phyloP scores from a whole-genome alignment of 2,329 filamentous ascomycete species.

The Epichloe sp. region DNA sequence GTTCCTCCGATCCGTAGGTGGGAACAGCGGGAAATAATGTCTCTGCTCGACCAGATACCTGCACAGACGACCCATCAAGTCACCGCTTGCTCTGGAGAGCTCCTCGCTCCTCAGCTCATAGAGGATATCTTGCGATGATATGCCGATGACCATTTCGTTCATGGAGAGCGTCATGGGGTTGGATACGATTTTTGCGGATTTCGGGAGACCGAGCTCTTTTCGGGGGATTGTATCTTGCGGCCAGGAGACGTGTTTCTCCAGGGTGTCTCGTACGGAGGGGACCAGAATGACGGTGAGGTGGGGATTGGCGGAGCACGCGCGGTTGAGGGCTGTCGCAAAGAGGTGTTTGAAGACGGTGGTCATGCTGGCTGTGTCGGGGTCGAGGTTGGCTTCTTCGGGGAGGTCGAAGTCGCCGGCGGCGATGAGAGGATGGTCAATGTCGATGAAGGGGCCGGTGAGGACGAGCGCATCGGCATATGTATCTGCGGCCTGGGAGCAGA shows the following conservation, averaged over 20 bases:
- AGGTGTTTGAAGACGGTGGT: slow-evolving; percentile 71
- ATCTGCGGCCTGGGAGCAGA: slow-evolving; percentile 66
- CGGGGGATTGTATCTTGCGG: slow-evolving; percentile 49
- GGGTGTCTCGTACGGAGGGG: slow-evolving; percentile 70
- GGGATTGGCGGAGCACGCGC: slow-evolving; percentile 58
- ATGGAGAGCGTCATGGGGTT: slow-evolving; percentile 84
- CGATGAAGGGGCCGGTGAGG: slow-evolving; percentile 77
- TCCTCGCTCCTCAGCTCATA: slow-evolving; percentile 73
- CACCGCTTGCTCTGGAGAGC: slow-evolving; percentile 25
- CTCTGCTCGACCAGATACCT: slow-evolving; percentile 76
- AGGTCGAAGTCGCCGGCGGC: slow-evolving; percentile 69
- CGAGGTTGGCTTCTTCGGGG: slow-evolving; percentile 50
- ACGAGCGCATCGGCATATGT: slow-evolving; percentile 66
- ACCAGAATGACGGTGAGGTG: slow-evolving; percentile 67
- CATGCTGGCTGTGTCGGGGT: slow-evolving; percentile 70
- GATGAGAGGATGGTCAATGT: slow-evolving; percentile 79
- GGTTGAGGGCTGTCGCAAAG: slow-evolving; percentile 60
- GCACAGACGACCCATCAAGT: slow-evolving; percentile 57
- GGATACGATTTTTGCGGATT: slow-evolving; percentile 60
- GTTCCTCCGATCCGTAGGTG: slow-evolving; percentile 56
- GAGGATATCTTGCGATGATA: slow-evolving; percentile 74
- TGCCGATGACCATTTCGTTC: slow-evolving; percentile 73
- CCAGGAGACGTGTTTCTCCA: slow-evolving; percentile 78
- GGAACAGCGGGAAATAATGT: slow-evolving; percentile 83
- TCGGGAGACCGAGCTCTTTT: slow-evolving; percentile 67